Conservation (phyloP, 2,329 filamentous ascomycete species). For the Aotearoamyces nothofagi region DNA sequence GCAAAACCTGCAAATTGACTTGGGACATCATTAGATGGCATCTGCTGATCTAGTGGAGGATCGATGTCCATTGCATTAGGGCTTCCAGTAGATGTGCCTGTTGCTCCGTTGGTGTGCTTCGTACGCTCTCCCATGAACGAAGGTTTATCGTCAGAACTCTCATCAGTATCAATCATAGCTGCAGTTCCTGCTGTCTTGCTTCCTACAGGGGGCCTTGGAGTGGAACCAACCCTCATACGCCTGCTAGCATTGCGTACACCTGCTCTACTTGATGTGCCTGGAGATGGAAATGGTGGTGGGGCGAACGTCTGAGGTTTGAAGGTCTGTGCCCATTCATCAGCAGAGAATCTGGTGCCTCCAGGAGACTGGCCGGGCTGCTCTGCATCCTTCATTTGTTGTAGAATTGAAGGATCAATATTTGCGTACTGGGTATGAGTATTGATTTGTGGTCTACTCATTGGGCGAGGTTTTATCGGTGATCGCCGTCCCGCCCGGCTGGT, state of each 20-base stretch:
- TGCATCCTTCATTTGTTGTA: no score
- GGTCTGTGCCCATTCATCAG: conserved; percentile 15
- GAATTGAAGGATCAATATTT: background rate
- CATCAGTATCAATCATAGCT: conserved; percentile 14
- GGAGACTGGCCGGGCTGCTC: conserved; percentile 15
- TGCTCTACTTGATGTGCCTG: conserved; percentile 3
- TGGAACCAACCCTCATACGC: conserved; percentile 8
- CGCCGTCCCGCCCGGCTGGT: conserved; percentile 12
- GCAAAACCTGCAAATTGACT: conserved; percentile 1
- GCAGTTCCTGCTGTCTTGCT: conserved; percentile 8
- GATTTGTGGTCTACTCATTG: background rate
- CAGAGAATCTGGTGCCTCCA: conserved; percentile 15
- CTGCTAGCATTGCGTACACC: conserved; percentile 6
- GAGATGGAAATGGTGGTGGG: conserved; percentile 8
- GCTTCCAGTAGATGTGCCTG: conserved; percentile 21
- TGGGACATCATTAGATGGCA: conserved; percentile 6
- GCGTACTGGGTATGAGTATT: background rate
- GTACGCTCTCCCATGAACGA: conserved; percentile 8
- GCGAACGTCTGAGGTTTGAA: conserved; percentile 19
- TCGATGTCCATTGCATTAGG: conserved; percentile 49
- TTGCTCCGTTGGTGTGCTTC: background rate
- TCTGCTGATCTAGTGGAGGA: conserved; percentile 21
- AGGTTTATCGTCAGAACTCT: conserved; percentile 14
- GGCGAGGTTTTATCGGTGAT: conserved; percentile 16
- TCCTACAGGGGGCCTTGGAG: conserved; percentile 12